phyloP scores from a whole-genome alignment of 2,329 filamentous ascomycete genomes.

The Arthrobotrys iridis region DNA sequence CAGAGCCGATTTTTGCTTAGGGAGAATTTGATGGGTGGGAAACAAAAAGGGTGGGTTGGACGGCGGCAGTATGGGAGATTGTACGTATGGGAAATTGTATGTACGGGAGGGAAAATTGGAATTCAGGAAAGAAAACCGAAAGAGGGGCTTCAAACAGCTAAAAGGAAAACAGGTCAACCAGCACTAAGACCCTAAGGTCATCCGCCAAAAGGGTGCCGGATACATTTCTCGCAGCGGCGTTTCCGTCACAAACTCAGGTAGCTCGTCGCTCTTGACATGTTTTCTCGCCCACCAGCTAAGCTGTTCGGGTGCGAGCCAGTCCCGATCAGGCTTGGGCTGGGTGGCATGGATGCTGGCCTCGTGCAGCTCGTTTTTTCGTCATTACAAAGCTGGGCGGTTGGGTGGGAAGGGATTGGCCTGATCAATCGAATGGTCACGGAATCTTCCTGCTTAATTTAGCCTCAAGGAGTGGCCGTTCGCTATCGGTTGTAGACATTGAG shows the following conservation, averaged over 20 bases:
- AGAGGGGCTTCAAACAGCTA: slow-evolving; percentile 48
- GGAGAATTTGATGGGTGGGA: slow-evolving; percentile 17
- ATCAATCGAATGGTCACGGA: slow-evolving; percentile 49
- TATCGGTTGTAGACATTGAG: slow-evolving; percentile 23
- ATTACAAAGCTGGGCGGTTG: slow-evolving; percentile 36
- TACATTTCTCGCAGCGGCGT: slow-evolving; percentile 34
- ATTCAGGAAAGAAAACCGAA: slow-evolving; percentile 48
- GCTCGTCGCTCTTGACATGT: slow-evolving; percentile 36
- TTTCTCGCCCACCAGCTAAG: slow-evolving; percentile 36
- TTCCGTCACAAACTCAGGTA: slow-evolving; percentile 27
- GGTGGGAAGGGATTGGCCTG: slow-evolving; percentile 50
- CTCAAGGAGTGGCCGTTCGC: slow-evolving; percentile 38
- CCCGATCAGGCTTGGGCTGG: slow-evolving; percentile 28
- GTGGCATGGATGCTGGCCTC: slow-evolving; percentile 50
- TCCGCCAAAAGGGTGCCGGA: slow-evolving; percentile 26
- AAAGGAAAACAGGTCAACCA: slow-evolving; percentile 45
- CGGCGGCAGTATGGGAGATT: slow-evolving; percentile 19
- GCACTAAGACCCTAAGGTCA: slow-evolving; percentile 18
- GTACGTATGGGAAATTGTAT: slow-evolving; percentile 30
- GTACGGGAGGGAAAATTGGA: slow-evolving; percentile 42
- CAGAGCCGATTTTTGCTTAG: slow-evolving; percentile 30
- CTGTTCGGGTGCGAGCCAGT: slow-evolving; percentile 45
- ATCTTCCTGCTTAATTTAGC: slow-evolving; percentile 51
- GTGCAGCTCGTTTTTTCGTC: slow-evolving; percentile 51
- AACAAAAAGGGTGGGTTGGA: slow-evolving; percentile 28